Base-by-base conservation (phyloP, 108 stramenopile species). In the Pelagomonas calceolata region DNA sequence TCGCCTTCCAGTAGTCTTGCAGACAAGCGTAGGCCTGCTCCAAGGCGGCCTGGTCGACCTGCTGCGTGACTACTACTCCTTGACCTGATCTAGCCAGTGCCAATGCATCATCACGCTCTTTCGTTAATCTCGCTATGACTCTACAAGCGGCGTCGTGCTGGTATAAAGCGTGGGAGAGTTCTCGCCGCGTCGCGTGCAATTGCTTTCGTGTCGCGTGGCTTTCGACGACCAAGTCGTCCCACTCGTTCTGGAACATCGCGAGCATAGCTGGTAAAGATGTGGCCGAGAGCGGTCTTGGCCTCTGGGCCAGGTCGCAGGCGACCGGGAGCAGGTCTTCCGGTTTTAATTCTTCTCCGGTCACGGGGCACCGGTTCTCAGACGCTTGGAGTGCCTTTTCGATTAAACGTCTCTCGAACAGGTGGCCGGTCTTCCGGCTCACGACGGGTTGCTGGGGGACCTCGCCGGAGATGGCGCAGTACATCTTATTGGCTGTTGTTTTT, bases 91-190 rank as follows among this genome's bases (percentile, higher is more conserved):
- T 43, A 10, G 39, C 39, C 39, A 5, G 39, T 12, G 39, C 5
- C 9, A 43, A 5, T 43, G 35, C 45, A 68, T 88, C 88, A 78
- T 97, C 93, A n/a, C 91, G 80, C 82, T 97, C 96, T 73, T 70
- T 71, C 26, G 79, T 71, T 32, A 97, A 73, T n/a, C 94, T 79
- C 12, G 94, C 96, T 67, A 97, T 85, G 14, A 97, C 96, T 32
- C 94, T 79, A 32, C 94, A 87, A 29, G 94, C 93, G 18, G 94
- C 94, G 82, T 97, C 96, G 74, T 95, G 92, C 81, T 97, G 94
- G 82, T 95, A 97, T 71, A 97, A 77, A 18, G 94, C 92, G 65
- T 88, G 82, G 39, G 85, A 82, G 34, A 97, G 77, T 66, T 97
- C 92, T 16, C 81, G 73, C 33, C 94, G 82, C 14, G 94, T 94